phyloP scores from a whole-genome alignment of 139 green algal species.

The Chlorella ohadii region DNA sequence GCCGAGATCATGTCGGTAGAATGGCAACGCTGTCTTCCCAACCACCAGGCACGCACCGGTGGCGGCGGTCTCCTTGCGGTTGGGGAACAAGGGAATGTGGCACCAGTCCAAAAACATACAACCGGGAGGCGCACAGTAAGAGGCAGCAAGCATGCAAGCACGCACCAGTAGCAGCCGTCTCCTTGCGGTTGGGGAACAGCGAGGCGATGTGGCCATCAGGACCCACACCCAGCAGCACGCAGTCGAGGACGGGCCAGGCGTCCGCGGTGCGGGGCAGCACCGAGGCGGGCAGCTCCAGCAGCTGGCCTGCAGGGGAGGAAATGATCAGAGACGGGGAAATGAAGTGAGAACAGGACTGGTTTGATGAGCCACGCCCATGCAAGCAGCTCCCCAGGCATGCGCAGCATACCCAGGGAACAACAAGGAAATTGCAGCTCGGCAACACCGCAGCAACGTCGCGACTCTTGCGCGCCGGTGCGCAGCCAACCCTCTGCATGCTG shows the following conservation, averaged over 20 bases:
- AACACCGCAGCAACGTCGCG: too few relatives aligned
- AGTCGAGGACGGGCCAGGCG: constrained; percentile 83
- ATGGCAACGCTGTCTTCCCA: too few relatives aligned
- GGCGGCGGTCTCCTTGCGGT: constrained; percentile 61
- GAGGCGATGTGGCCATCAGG: constrained; percentile 98
- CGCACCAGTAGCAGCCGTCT: constrained; percentile 55
- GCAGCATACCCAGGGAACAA: too few relatives aligned
- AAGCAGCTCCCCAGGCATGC: too few relatives aligned
- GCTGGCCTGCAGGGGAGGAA: constrained; percentile 36
- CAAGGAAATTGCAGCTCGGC: too few relatives aligned
- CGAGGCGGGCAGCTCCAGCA: constrained; percentile 63
- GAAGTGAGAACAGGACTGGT: too few relatives aligned
- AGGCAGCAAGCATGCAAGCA: too few relatives aligned
- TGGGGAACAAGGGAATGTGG: constrained; percentile 99
- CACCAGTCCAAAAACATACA: constrained; percentile 20
- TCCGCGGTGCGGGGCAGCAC: constrained; percentile 69
- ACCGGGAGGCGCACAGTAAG: too few relatives aligned
- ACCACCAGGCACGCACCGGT: constrained; percentile 26
- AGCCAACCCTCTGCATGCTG: too few relatives aligned
- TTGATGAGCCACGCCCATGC: too few relatives aligned
- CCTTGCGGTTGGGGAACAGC: constrained; percentile 93
- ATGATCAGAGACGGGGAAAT: not conserved
- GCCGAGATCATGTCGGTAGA: too few relatives aligned
- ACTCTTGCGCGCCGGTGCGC: too few relatives aligned
- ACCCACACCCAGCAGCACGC: constrained; percentile 95